A percentile compares a stretch with the other conserved stretches of the same genome.
phyloP scores from a whole-genome alignment of 2,329 filamentous ascomycete species.

The Fusarium udum region DNA sequence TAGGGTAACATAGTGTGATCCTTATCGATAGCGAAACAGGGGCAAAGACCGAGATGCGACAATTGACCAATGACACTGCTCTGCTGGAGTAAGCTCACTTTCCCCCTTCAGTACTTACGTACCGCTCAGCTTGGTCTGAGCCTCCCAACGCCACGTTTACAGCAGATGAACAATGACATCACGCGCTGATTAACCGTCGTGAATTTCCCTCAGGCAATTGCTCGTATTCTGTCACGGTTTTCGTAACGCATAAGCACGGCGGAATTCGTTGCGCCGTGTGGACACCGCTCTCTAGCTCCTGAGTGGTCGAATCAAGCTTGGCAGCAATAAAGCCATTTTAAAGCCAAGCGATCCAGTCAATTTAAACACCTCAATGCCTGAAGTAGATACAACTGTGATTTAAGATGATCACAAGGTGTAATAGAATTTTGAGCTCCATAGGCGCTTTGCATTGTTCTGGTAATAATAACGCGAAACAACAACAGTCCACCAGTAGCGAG shows the following conservation, averaged over 20 bases:
- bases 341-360: not conserved
- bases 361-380: not conserved
- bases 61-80: not conserved
- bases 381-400: rapidly evolving
- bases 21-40: not conserved
- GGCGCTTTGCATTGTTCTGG: not conserved
- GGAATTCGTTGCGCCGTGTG: not conserved
- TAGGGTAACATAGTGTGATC: not conserved
- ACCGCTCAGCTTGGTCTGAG: not conserved
- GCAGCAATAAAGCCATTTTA: not conserved
- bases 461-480: not conserved
- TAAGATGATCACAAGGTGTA: not conserved
- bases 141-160: not conserved
- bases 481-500: not conserved
- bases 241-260: not conserved
- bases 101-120: rapidly evolving
- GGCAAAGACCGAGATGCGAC: rapidly evolving
- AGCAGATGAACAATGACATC: not conserved
- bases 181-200: not conserved
- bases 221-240: not conserved
- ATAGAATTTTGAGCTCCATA: rapidly evolving
- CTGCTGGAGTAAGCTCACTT: not conserved
- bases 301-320: rapidly evolving
- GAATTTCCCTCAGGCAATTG: not conserved
- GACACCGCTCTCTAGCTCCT: rapidly evolving